Conservation (phyloP, 345 rosid species). For the Camelina laxa region DNA sequence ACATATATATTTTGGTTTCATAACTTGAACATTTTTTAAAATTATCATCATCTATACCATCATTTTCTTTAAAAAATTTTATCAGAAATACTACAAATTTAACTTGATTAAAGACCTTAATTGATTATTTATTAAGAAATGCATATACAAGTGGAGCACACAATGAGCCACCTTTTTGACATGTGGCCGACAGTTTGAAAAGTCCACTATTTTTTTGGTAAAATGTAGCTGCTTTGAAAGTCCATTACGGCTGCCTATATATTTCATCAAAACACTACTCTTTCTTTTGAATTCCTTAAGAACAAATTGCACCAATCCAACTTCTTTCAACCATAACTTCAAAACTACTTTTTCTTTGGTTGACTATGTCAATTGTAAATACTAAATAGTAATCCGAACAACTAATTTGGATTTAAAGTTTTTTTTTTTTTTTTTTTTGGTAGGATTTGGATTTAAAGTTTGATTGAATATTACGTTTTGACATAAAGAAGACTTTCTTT, state of each 20-base stretch:
- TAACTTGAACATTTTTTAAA: background rate
- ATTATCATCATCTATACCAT: background rate
- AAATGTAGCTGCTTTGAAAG: background rate
- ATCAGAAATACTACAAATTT: background rate
- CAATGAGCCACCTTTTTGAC: background rate
- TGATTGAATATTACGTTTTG: too few species aligned
- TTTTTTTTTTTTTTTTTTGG: too few species aligned
- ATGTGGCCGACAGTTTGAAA: background rate
- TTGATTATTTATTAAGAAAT: background rate
- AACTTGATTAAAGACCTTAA: background rate
- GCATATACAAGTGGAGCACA: background rate
- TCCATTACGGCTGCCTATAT: background rate
- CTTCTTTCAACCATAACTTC: background rate
- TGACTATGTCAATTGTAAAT: too few species aligned
- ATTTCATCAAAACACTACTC: background rate
- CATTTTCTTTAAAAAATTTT: background rate
- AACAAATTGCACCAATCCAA: background rate
- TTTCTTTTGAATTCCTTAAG: background rate
- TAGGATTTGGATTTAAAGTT: too few species aligned
- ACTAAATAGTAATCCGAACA: too few species aligned
- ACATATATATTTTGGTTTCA: background rate
- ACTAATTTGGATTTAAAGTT: too few species aligned
- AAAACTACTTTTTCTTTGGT: background rate
- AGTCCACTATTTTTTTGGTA: background rate
- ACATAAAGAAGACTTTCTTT: too few species aligned